Conservation (phyloP, 176 grass and related monocot species). For the Ampelocalamus luodianensis region DNA sequence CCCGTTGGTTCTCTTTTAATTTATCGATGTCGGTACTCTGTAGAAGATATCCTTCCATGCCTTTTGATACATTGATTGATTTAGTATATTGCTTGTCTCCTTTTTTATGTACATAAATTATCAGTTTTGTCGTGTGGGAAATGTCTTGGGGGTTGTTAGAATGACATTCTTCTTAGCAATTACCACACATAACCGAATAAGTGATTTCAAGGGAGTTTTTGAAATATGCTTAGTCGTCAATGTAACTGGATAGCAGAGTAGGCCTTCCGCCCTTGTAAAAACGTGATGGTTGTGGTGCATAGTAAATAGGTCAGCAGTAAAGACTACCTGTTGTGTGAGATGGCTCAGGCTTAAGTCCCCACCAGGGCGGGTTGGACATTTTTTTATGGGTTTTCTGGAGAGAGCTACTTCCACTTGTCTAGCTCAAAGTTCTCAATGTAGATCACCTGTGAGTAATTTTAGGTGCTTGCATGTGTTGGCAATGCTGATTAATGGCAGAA, state of each 20-base stretch:
- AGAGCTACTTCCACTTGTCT: background rate
- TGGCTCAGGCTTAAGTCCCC: background rate
- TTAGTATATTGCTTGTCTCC: background rate
- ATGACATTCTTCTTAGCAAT: background rate
- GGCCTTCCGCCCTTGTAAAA: background rate
- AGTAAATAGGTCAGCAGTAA: background rate
- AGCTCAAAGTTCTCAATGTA: background rate
- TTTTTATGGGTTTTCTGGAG: background rate
- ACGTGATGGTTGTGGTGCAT: background rate
- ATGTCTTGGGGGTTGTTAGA: background rate
- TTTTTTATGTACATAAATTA: background rate
- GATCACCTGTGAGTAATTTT: slow-evolving; percentile 8
- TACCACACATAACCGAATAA: background rate
- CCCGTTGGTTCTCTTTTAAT: background rate
- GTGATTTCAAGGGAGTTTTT: background rate
- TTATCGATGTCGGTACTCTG: background rate
- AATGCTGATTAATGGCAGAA: slow-evolving; percentile 6
- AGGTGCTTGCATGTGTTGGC: background rate
- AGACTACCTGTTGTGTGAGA: background rate
- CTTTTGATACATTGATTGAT: background rate
- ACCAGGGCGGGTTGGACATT: background rate
- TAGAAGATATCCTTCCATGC: slow-evolving; percentile 4
- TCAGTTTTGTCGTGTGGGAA: background rate
- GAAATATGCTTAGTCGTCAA: background rate
- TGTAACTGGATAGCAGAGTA: background rate